Conservation (phyloP, 257 asterid species). For the Gentiana straminea region DNA sequence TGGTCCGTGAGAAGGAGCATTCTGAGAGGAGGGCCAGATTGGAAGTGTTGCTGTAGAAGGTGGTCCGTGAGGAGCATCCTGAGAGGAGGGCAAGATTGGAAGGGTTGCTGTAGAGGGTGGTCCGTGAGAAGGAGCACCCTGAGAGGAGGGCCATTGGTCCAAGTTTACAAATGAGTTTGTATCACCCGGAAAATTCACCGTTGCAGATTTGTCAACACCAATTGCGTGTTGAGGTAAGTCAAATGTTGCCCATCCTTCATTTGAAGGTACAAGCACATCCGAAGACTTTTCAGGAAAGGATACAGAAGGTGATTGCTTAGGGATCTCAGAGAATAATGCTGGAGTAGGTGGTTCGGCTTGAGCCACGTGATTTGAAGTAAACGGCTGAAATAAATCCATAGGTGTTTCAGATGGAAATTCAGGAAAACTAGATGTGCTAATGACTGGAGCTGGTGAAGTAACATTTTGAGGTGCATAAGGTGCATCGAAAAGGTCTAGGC, state of each 20-base stretch:
- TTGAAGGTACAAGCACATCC: slow-evolving; percentile 13
- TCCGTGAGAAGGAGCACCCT: slow-evolving; percentile 10
- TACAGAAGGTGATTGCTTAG: slow-evolving; percentile 34
- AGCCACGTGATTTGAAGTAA: slow-evolving; percentile 30
- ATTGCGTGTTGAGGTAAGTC: slow-evolving; percentile 28
- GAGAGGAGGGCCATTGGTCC: slow-evolving; percentile 19
- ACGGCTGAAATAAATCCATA: slow-evolving; percentile 30
- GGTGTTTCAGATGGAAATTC: slow-evolving; percentile 27
- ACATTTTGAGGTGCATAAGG: slow-evolving; percentile 26
- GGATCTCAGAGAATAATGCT: slow-evolving; percentile 34
- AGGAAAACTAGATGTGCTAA: slow-evolving; percentile 25
- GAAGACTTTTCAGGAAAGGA: slow-evolving; percentile 14
- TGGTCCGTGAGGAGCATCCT: slow-evolving; percentile 2
- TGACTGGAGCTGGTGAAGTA: slow-evolving; percentile 25
- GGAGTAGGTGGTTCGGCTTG: slow-evolving; percentile 29
- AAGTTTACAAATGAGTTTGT: slow-evolving; percentile 29
- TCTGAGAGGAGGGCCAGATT: slow-evolving; percentile 16
- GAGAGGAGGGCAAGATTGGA: too few species aligned
- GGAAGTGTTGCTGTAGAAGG: background rate
- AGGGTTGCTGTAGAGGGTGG: slow-evolving; percentile 2
- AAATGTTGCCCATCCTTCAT: slow-evolving; percentile 50
- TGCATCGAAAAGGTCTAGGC: slow-evolving; percentile 42
- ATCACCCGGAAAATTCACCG: slow-evolving; percentile 33
- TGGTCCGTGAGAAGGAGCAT: slow-evolving; percentile 11
- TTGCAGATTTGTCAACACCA: slow-evolving; percentile 20